These are phyloP conservation scores for Boletus subluridellus DNA, from an alignment of 1,284 basidiomycete species.

Conservation along the genomic window DNA sequence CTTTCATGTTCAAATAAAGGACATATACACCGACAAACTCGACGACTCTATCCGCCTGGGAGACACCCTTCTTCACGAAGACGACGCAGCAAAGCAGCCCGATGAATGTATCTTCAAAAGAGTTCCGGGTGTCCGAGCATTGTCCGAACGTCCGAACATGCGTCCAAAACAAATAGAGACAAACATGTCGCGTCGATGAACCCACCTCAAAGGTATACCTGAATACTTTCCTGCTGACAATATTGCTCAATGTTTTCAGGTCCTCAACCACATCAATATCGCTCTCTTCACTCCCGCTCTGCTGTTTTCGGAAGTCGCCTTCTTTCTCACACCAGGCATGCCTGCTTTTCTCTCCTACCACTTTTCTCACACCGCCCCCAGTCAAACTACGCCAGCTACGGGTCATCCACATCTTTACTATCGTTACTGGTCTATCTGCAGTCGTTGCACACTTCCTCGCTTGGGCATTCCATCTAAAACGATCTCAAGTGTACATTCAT, in stretches of 20 bases:
- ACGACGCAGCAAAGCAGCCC: too few species aligned
- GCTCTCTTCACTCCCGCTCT: constrained; percentile 51
- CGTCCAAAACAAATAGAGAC: too few species aligned
- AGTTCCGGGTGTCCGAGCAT: too few species aligned
- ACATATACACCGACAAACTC: too few species aligned
- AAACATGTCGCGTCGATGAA: too few species aligned
- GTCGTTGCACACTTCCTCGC: constrained; percentile 50
- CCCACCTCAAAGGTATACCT: constrained; percentile 54
- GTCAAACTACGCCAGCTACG: constrained; percentile 85
- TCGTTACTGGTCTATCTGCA: constrained; percentile 48
- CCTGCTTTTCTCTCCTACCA: background rate
- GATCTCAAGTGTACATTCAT: constrained; percentile 56
- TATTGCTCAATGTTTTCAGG: constrained; percentile 39
- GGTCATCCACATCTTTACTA: constrained; percentile 73
- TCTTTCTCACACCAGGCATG: constrained; percentile 68
- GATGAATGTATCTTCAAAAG: too few species aligned
- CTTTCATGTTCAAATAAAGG: too few species aligned
- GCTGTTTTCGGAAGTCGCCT: constrained; percentile 86
- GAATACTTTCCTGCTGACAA: background rate
- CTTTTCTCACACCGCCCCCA: constrained; percentile 21
- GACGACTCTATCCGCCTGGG: too few species aligned
- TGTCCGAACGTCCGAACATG: too few species aligned
- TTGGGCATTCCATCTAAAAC: constrained; percentile 50
- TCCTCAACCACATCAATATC: constrained; percentile 77
- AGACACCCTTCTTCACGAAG: too few species aligned